Evolutionary conservation across 148 eudicot genomes (phyloP), one percentile per base, ranked within the genome.

Genomic region (Cornus suecica): DNA sequence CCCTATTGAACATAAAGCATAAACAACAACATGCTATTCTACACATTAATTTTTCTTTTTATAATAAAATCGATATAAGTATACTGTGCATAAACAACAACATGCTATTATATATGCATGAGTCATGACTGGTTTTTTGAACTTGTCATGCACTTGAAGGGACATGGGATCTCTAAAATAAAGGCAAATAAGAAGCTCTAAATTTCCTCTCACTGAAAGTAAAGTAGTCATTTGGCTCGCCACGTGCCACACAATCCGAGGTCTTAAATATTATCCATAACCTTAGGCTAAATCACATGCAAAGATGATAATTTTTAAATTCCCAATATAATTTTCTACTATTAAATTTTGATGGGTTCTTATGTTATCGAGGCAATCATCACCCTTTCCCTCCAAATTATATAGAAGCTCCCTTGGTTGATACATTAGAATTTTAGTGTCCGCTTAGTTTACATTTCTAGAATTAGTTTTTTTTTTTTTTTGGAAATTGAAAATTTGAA

Each of bases 141-240:
- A 56, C 62, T 76, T 67, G 68, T 45, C 23, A 69, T 62, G 62
- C 74, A 62, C 69, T 62, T 77, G 70, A 77, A 77, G 80, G 74
- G 68, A 28, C 74, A 62, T 77, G 74, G 69, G 80, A 77, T 70
- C 80, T 77, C 69, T 70, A 62, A 77, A 77, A 62, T 62, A 29
- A 70, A 26, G 74, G 69, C 13, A 45, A n/a, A n/a, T n/a, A n/a
- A 62, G 8, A 69, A 69, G 26, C 68, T 68, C 48, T 76, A 28
- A 8, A 62, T 11, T 69, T 70, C 69, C 70, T 70, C 74, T 34
- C 28, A 70, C 70, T 62, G 27, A 22, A 77, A 77, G 79, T 51
- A 70, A 70, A 61, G 68, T 26, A 61, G 68, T 26, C 45, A 70
- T 63, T 37, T 29, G 45, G 63, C 30, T 76, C 80, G 68, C 69